Base-by-base conservation (phyloP, 2,329 filamentous ascomycete genomes). In the Colletotrichum acutatum region DNA sequence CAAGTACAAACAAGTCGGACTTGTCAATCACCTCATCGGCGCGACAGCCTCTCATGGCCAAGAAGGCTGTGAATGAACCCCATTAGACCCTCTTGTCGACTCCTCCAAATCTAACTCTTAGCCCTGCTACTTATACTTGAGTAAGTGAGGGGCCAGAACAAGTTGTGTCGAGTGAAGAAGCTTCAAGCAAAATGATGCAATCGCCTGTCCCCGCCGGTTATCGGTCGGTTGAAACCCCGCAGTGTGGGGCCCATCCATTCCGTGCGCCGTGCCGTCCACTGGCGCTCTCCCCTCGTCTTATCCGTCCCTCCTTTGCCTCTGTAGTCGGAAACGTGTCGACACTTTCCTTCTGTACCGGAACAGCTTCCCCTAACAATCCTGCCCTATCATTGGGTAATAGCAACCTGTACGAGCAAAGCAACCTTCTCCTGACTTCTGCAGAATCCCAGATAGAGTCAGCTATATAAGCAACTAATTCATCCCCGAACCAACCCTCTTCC, bases 181-280 rank as follows among this genome's bases (percentile, higher is more conserved):
- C 62, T n/a, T 42, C 16, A 24, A 24, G 34, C 28, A 28, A 46
- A 69, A 72, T 72, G 70, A 65, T 70, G 66, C 70, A 70, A 72
- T 70, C 60, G 26, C 19, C 34, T 28, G 11, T n/a, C 66, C 60
- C 54, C 60, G 66, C 70, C 70, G 66, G 70, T 70, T 72, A 72
- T 72, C 70, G 70, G 70, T 56, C 34, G 34, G 56, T 72, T 65
- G 60, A 57, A 66, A 70, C 70, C 70, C 70, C 66, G 66, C 70
- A 70, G 14, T 30, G 70, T 72, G 69, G 70, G 60, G 66, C 66
- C 52, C 26, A 24, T 66, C 60, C 66, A 65, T 72, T 65, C 66
- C 70, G 70, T 70, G 32, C 61, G 70, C 70, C 34, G 46, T 60
- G 22, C 66, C 66, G 66, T 67, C 30, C 57, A n/a, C 52, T 65